A percentile compares a stretch with the other conserved stretches of the same genome.
Conservation (phyloP, 148 eudicot genomes). For the Rhododendron molle region DNA sequence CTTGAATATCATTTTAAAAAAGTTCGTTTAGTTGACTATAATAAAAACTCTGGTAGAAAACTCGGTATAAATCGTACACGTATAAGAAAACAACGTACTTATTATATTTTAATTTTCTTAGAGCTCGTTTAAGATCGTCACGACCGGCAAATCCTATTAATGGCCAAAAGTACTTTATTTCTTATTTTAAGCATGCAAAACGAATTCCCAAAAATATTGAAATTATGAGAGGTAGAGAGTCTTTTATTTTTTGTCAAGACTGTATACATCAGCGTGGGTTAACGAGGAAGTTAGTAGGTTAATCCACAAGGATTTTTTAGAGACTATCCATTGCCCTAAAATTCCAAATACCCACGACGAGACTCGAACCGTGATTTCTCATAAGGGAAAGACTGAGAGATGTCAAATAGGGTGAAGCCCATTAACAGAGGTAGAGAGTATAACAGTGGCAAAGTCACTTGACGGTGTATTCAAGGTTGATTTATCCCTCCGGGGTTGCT, state of each 20-base stretch:
- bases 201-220: background rate
- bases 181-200: background rate
- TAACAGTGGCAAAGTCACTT: background rate
- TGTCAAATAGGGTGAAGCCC: no score
- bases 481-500: background rate
- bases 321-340: no score
- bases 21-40: background rate
- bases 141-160: background rate
- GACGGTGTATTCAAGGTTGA: background rate
- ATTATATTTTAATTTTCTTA: background rate
- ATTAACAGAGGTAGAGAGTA: background rate
- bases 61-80: background rate
- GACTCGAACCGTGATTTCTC: no score
- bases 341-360: no score
- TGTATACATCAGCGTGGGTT: no score
- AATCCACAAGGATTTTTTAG: no score
- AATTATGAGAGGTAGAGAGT: background rate
- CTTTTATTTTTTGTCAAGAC: no score
- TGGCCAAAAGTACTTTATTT: background rate
- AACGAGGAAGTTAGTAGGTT: no score
- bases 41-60: no score
- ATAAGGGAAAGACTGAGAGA: rapidly evolving
- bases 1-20: background rate
- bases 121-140: background rate
- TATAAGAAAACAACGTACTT: background rate